Conservation (phyloP, 108 stramenopile genomes). For the Nitzschia sp. region DNA sequence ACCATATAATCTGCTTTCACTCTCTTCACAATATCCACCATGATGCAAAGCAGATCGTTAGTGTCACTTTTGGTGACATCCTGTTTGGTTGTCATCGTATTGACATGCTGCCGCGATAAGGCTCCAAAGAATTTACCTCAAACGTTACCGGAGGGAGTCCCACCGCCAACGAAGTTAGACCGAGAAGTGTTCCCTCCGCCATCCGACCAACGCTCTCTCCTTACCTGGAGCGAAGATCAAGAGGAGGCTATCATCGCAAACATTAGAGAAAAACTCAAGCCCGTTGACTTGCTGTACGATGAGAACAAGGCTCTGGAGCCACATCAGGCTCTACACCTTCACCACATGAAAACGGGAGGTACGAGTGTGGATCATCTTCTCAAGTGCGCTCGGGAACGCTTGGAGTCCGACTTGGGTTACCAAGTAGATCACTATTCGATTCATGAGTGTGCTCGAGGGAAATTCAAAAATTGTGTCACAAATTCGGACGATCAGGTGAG, state of each 20-base stretch:
- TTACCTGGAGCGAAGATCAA: conserved; percentile 6
- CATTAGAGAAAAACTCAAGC: conserved; percentile 8
- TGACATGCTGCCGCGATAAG: neutral
- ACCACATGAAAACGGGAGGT: conserved; percentile 82
- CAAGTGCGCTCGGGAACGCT: conserved; percentile 55
- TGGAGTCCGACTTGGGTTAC: conserved; percentile 17
- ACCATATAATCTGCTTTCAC: too few relatives aligned
- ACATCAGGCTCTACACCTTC: conserved; percentile 80
- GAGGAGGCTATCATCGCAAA: conserved; percentile 5
- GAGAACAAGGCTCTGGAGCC: conserved; percentile 24
- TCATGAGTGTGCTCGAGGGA: conserved; percentile 43
- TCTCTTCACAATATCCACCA: neutral
- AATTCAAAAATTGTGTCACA: conserved; percentile 32
- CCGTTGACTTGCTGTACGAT: neutral
- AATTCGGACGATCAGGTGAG: conserved; percentile 3
- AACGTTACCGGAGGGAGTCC: neutral
- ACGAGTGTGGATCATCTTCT: conserved; percentile 60
- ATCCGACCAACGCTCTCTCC: neutral
- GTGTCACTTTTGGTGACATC: neutral
- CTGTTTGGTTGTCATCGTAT: neutral
- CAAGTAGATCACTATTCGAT: conserved; percentile 15
- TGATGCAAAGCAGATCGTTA: neutral
- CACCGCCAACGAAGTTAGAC: neutral
- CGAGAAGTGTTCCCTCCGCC: neutral
- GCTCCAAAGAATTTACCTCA: neutral